phyloP scores from a whole-genome alignment of 345 rosid species.

The Camelina laxa region DNA sequence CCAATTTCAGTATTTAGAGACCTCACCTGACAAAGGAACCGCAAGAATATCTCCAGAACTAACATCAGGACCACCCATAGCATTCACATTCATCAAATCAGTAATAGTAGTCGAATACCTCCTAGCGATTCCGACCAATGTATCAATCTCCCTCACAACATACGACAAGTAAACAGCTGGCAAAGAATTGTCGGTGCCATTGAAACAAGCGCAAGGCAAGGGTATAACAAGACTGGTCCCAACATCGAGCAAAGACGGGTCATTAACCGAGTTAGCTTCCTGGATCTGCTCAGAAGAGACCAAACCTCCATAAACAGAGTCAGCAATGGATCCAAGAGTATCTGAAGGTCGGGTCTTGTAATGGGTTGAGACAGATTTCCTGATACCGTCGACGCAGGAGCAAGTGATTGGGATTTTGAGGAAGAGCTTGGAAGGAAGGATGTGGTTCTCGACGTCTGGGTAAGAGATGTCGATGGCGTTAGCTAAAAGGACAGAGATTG shows the following conservation, averaged over 20 bases:
- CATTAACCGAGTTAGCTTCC: slow-evolving; percentile 82
- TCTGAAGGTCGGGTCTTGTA: slow-evolving; percentile 94
- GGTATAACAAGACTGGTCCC: slow-evolving; percentile 82
- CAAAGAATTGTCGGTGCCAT: slow-evolving; percentile 84
- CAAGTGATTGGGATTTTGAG: slow-evolving; percentile 81
- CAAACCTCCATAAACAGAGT: slow-evolving; percentile 73
- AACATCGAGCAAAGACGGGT: slow-evolving; percentile 83
- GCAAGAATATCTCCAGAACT: slow-evolving; percentile 84
- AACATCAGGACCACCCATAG: slow-evolving; percentile 83
- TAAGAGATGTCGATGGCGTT: slow-evolving; percentile 96
- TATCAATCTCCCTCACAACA: slow-evolving; percentile 74
- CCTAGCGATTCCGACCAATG: slow-evolving; percentile 72
- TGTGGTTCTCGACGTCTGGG: slow-evolving; percentile 94
- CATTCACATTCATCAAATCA: slow-evolving; percentile 98
- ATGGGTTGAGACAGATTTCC: slow-evolving; percentile 76
- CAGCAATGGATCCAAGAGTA: slow-evolving; percentile 65
- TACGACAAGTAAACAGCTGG: slow-evolving; percentile 91
- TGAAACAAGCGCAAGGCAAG: slow-evolving; percentile 92
- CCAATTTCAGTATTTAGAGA: slow-evolving; percentile 1
- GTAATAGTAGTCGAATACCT: slow-evolving; percentile 80
- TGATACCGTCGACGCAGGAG: slow-evolving; percentile 89
- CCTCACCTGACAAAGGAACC: slow-evolving; percentile 82
- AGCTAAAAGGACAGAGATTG: slow-evolving; percentile 75
- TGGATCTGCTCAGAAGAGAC: slow-evolving; percentile 92
- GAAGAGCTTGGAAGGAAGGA: slow-evolving; percentile 87